A percentile compares a stretch with the other conserved stretches of the same genome.
phyloP scores from a whole-genome alignment of 441 rosid species.

The Sinapis alba region DNA sequence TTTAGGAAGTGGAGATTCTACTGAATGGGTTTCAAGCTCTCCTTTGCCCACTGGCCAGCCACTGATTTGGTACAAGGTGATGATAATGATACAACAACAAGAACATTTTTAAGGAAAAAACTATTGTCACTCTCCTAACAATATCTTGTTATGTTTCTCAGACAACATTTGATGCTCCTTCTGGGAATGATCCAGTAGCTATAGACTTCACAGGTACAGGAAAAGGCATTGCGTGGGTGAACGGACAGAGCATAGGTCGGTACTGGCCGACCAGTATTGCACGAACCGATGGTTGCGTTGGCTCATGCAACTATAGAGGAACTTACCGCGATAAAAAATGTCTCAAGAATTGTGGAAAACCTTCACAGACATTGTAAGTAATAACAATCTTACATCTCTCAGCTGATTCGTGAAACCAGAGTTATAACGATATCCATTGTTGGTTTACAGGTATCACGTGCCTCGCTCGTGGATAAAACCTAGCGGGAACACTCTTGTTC shows the following conservation, averaged over 20 bases:
- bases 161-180: conserved; percentile 78
- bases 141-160: conserved; percentile 27
- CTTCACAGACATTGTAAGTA: conserved; percentile 89
- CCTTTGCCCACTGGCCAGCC: conserved; percentile 77
- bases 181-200: conserved; percentile 74
- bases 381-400: conserved; percentile 3
- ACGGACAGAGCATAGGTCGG: conserved; percentile 94
- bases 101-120: not conserved
- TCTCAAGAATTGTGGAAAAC: conserved; percentile 85
- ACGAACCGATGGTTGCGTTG: conserved; percentile 57
- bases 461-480: conserved; percentile 93
- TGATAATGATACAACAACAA: not conserved
- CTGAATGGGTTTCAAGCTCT: conserved; percentile 69
- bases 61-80: conserved; percentile 96
- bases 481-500: conserved; percentile 73
- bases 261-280: conserved; percentile 85
- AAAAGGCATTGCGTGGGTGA: conserved; percentile 98
- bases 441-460: conserved; percentile 70
- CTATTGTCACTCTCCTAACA: not conserved
- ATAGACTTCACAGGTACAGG: conserved; percentile 89
- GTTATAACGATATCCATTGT: not conserved
- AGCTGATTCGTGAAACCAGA: not conserved
- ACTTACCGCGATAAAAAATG: conserved; percentile 68
- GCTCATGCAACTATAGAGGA: conserved; percentile 81
- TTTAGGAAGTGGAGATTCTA: conserved; percentile 67